Evolutionary conservation across 2,329 filamentous ascomycete species (phyloP).

Genomic region (Hymenoscyphus linearis): DNA sequence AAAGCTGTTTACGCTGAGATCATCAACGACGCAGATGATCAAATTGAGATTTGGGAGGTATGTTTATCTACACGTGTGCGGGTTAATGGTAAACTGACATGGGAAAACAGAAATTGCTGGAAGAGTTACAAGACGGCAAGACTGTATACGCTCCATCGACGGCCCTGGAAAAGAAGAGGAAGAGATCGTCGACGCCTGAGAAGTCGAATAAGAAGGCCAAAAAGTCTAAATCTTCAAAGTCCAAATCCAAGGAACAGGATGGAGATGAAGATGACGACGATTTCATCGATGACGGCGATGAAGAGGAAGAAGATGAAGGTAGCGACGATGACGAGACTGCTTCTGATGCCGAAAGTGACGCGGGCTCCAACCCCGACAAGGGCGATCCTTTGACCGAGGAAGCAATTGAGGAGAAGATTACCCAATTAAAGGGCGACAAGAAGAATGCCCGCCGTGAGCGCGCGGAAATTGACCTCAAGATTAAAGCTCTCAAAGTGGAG

Average conservation of each 20-base stretch:
- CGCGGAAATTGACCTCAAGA: conserved; percentile 29
- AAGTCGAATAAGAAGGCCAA: conserved; percentile 21
- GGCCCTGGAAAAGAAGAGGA: conserved; percentile 37
- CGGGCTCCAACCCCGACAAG: conserved; percentile 13
- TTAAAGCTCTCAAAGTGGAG: conserved; percentile 36
- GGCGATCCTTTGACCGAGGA: conserved; percentile 36
- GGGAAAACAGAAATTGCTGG: conserved; percentile 26
- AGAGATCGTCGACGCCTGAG: conserved; percentile 26
- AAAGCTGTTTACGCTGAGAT: conserved; percentile 33
- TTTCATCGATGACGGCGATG: conserved; percentile 31
- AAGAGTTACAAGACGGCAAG: conserved; percentile 37
- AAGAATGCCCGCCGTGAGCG: conserved; percentile 36
- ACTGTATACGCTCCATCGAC: conserved; percentile 35
- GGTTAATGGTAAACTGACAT: not conserved
- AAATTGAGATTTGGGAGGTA: conserved; percentile 41
- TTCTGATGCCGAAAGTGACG: conserved; percentile 24
- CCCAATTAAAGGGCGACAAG: conserved; percentile 38
- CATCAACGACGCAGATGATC: conserved; percentile 36
- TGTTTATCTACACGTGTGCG: not conserved
- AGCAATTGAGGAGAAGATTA: conserved; percentile 39
- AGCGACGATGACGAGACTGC: conserved; percentile 22
- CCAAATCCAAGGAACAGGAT: conserved; percentile 13
- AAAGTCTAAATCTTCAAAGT: conserved; percentile 5
- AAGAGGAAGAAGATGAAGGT: conserved; percentile 25
- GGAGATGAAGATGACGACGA: conserved; percentile 28